Percentiles rank a stretch among this genome's conserved stretches.
Conservation (phyloP, 1,284 basidiomycete species). For the Ganoderma lucidum region DNA sequence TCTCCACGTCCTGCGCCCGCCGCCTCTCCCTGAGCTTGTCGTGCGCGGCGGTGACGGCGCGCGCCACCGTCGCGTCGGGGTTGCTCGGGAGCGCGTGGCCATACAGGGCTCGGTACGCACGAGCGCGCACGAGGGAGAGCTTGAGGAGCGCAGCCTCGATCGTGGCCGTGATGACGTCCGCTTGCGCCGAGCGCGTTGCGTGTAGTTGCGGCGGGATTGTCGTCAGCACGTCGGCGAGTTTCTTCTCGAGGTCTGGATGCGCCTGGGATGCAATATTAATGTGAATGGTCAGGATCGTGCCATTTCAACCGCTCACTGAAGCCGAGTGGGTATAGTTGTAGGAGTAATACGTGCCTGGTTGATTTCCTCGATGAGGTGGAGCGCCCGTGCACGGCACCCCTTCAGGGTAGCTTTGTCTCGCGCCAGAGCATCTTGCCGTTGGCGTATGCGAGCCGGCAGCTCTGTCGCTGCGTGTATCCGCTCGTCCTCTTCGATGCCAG, state of each 20-base stretch:
- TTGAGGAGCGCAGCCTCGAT: constrained; percentile 58
- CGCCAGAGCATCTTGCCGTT: constrained; percentile 6
- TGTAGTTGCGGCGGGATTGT: constrained; percentile 42
- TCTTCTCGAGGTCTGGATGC: constrained; percentile 43
- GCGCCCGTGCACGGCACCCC: constrained; percentile 13
- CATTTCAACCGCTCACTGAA: background rate
- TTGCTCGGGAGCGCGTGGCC: constrained; percentile 38
- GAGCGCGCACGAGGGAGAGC: constrained; percentile 53
- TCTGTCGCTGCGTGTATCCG: constrained; percentile 8
- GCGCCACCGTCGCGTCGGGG: constrained; percentile 38
- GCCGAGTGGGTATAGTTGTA: background rate
- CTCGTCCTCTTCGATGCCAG: constrained; percentile 7
- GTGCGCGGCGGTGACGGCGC: constrained; percentile 47
- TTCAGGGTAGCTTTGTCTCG: constrained; percentile 13
- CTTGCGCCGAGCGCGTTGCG: constrained; percentile 39
- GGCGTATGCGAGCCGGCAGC: constrained; percentile 20
- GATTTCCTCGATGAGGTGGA: constrained; percentile 21
- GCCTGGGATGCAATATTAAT: constrained; percentile 34
- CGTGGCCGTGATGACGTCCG: constrained; percentile 50
- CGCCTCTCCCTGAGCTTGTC: constrained; percentile 46
- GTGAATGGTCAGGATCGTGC: background rate
- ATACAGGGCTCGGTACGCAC: constrained; percentile 50
- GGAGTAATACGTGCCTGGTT: constrained; percentile 22
- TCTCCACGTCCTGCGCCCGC: constrained; percentile 47
- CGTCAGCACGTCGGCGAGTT: constrained; percentile 40